Evolutionary conservation across 352 stramenopile genomes (phyloP), one percentile per base, ranked within the genome.

Genomic region (Plasmopara muralis): DNA sequence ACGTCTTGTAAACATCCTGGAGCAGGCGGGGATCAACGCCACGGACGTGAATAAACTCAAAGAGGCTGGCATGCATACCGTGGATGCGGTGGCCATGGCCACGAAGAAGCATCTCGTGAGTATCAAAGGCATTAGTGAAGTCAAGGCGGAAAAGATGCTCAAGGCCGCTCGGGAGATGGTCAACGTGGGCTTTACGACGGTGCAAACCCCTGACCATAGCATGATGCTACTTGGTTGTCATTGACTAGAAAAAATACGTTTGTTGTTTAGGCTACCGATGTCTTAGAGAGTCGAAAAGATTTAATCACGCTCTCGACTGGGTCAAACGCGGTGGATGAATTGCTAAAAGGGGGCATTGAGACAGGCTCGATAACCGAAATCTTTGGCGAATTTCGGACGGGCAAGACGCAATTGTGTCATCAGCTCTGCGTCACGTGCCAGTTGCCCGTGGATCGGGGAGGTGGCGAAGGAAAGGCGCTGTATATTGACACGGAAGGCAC

Each of bases 401-500:
- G 97, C 33, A 99, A 99, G 72, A 99, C 97, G 9, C 96, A 99
- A 68, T 67, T 99, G 38, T 99, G 97, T 63, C 97, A 99, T 63
- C 98, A 98, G 51, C 77, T 99, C 0, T 99, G 97, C 67, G 96
- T 99, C 33, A 99, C 96, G 35, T 98, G 95, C 62, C 97, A 99
- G 75, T 81, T 99, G 41, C 89, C 95, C 2, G 83, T 99, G 53
- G 95, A 97, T 54, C 89, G 98, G 37, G 97, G 97, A 42, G 97
- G 97, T 43, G 97, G 95, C 5, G 96, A 99, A 74, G 97, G 97
- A 40, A 96, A 97, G 64, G 95, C 95, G 15, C 95, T 99, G 46
- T 99, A 93, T 68, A 99, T 99, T 59, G 97, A 99, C 68, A 99
- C 97, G 4, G 97, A 99, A 77, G 97, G 97, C 37, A 98, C 95